Evolutionary conservation across 1,284 basidiomycete genomes (phyloP).

Genomic region (Sporisorium scitamineum): DNA sequence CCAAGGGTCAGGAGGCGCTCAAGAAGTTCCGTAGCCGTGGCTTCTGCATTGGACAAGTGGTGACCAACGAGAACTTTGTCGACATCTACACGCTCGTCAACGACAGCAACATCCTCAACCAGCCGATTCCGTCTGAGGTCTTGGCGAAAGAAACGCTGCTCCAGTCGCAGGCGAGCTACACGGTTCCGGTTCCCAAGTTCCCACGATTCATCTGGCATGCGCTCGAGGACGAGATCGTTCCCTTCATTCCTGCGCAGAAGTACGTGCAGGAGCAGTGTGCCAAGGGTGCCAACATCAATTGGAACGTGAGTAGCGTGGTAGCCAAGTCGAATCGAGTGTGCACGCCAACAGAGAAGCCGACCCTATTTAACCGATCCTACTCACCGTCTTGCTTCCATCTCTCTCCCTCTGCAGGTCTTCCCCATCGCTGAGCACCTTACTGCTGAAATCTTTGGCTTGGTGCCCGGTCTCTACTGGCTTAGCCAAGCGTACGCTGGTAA

Average conservation of each 20-base stretch:
- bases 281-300: slow-evolving; percentile 59
- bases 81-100: slow-evolving; percentile 46
- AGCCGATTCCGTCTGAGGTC: slow-evolving; percentile 18
- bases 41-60: slow-evolving; percentile 41
- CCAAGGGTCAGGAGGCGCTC: slow-evolving; percentile 24
- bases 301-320: slow-evolving; percentile 11
- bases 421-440: slow-evolving; percentile 49
- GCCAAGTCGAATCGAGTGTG: background rate
- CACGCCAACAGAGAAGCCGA: background rate
- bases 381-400: no score
- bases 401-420: slow-evolving; percentile 5
- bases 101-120: slow-evolving; percentile 41
- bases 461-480: slow-evolving; percentile 42
- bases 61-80: slow-evolving; percentile 25
- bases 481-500: slow-evolving; percentile 40
- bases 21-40: slow-evolving; percentile 21
- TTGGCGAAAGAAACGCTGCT: slow-evolving; percentile 49
- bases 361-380: no score
- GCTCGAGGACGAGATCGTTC: slow-evolving; percentile 61
- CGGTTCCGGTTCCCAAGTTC: slow-evolving; percentile 54
- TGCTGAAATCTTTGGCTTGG: slow-evolving; percentile 38
- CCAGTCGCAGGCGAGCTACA: slow-evolving; percentile 22
- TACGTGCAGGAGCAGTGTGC: slow-evolving; percentile 62
- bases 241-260: slow-evolving; percentile 37
- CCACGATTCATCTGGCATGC: slow-evolving; percentile 62